These are phyloP conservation scores for Dryas drummondii DNA, from an alignment of 306 rosid species.

Conservation along the genomic window DNA sequence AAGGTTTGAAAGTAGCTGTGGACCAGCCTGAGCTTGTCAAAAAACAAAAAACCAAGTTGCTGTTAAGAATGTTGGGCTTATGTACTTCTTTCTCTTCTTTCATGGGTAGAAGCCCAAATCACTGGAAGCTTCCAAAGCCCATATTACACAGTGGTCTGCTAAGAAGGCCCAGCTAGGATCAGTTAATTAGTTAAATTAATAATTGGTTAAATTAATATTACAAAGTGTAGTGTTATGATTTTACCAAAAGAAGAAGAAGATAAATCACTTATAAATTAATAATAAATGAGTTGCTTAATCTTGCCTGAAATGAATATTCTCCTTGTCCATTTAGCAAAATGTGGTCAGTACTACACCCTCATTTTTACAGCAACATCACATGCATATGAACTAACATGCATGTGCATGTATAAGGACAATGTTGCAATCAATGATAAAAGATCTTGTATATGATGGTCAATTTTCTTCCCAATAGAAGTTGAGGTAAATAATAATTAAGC, in stretches of 20 bases:
- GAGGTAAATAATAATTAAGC: conserved; percentile 11
- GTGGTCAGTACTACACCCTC: background rate
- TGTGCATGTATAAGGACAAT: conserved; percentile 14
- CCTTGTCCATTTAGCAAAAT: conserved; percentile 1
- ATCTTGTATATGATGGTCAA: conserved; percentile 16
- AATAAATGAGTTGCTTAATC: background rate
- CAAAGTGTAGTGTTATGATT: background rate
- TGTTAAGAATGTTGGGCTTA: no score
- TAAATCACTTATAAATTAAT: background rate
- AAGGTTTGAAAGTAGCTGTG: no score
- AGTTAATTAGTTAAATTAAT: no score
- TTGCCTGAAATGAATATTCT: background rate
- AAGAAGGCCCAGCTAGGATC: no score
- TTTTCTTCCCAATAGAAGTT: conserved; percentile 18
- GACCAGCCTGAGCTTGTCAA: no score
- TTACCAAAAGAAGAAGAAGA: conserved; percentile 23
- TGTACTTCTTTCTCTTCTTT: no score
- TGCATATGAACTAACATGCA: no score
- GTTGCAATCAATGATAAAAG: conserved; percentile 27
- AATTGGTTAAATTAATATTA: no score
- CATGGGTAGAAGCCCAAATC: no score
- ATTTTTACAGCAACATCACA: conserved; percentile 19
- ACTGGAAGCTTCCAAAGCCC: no score
- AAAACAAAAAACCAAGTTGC: no score
- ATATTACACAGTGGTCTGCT: no score